Conservation (phyloP, 805 yeast species). For the Maudiozyma bulderi region DNA sequence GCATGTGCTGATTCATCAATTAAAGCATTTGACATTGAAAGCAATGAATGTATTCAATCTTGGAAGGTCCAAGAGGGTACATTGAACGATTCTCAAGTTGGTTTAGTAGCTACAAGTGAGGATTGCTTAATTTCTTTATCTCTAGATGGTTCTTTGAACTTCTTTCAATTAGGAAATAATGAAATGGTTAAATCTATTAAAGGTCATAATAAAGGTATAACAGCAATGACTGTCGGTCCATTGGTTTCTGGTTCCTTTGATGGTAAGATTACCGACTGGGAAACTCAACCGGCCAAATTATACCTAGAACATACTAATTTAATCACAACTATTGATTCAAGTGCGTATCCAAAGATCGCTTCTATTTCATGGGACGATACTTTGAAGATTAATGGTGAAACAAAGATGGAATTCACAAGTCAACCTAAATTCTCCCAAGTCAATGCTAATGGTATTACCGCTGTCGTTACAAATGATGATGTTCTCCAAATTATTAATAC, state of each 20-base stretch:
- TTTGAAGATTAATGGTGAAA: conserved; percentile 32
- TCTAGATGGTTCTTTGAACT: conserved; percentile 60
- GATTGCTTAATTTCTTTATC: conserved; percentile 56
- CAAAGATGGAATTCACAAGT: conserved; percentile 25
- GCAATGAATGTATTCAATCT: conserved; percentile 35
- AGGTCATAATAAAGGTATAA: conserved; percentile 81
- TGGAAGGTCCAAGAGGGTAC: conserved; percentile 40
- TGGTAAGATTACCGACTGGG: conserved; percentile 65
- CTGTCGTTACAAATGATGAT: conserved; percentile 39
- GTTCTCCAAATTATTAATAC: conserved; percentile 30
- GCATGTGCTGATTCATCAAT: conserved; percentile 75
- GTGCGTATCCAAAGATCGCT: conserved; percentile 28
- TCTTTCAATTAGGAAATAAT: conserved; percentile 37
- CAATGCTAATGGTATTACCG: conserved; percentile 29
- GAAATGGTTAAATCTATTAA: conserved; percentile 31
- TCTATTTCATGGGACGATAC: conserved; percentile 90
- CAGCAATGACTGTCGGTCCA: conserved; percentile 39
- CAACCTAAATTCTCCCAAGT: conserved; percentile 45
- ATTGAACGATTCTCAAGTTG: conserved; percentile 65
- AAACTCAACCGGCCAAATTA: conserved; percentile 27
- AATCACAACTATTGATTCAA: conserved; percentile 42
- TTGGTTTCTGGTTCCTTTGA: conserved; percentile 67
- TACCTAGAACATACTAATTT: conserved; percentile 51
- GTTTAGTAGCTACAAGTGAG: conserved; percentile 54
- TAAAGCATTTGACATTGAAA: conserved; percentile 50